Evolutionary conservation across 768 basidiomycete genomes (phyloP).

Genomic region (Fomitopsis serialis): DNA sequence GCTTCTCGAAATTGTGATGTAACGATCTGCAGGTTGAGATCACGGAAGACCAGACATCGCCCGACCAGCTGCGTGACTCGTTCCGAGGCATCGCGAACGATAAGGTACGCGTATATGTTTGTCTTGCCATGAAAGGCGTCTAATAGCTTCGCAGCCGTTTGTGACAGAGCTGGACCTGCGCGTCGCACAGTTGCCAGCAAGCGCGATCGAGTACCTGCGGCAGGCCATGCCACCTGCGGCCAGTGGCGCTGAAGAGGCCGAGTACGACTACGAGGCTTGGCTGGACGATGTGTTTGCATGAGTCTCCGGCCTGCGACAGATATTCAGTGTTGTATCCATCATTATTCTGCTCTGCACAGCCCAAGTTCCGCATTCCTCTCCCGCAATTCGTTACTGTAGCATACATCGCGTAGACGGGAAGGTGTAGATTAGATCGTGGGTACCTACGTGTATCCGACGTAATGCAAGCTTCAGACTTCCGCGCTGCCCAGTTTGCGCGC

Average conservation of each 20-base stretch:
- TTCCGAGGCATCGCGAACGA: slow-evolving; percentile 89
- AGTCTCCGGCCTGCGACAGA: background rate
- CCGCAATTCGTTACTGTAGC: background rate
- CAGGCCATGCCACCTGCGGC: slow-evolving; percentile 67
- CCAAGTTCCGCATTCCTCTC: too few species aligned
- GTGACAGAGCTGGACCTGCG: slow-evolving; percentile 92
- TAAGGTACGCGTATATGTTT: slow-evolving; percentile 51
- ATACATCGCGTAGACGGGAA: background rate
- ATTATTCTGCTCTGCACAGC: too few species aligned
- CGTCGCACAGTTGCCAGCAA: slow-evolving; percentile 71
- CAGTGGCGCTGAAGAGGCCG: slow-evolving; percentile 53
- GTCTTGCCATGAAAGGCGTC: background rate
- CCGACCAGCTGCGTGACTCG: slow-evolving; percentile 86
- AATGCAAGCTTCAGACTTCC: background rate
- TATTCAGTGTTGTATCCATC: background rate
- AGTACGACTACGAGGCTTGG: slow-evolving; percentile 83
- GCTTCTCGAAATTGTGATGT: background rate
- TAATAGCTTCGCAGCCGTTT: slow-evolving; percentile 54
- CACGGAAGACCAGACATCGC: slow-evolving; percentile 91
- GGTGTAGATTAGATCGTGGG: background rate
- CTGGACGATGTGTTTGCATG: slow-evolving; percentile 72
- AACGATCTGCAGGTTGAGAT: slow-evolving; percentile 70
- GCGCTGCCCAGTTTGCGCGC: too few species aligned
- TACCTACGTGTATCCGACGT: background rate
- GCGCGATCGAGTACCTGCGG: slow-evolving; percentile 75